Percentiles rank a stretch among this genome's conserved stretches.
Conservation (phyloP, 2,329 filamentous ascomycete species). For the Knufia petricola region DNA sequence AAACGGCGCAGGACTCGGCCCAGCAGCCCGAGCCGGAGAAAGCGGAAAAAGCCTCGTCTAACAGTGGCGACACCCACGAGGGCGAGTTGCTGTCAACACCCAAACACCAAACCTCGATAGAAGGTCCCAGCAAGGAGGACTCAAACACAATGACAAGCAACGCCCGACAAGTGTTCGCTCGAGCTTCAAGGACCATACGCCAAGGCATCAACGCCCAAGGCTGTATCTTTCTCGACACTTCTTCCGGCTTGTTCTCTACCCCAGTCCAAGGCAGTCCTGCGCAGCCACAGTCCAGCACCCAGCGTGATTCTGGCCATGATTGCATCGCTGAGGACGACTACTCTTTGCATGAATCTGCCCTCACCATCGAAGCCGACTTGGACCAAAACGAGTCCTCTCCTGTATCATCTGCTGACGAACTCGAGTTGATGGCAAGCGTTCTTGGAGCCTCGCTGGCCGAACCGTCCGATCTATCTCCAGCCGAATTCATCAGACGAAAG, state of each 20-base stretch:
- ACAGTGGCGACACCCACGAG: neutral
- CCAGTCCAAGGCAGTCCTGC: neutral
- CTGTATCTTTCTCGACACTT: slow-evolving; percentile 26
- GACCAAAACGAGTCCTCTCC: neutral
- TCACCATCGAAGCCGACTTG: neutral
- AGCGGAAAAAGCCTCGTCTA: neutral
- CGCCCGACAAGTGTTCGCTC: slow-evolving; percentile 29
- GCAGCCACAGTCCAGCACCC: slow-evolving; percentile 14
- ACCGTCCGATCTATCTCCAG: slow-evolving; percentile 7
- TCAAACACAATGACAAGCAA: neutral
- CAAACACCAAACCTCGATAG: neutral
- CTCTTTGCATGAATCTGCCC: neutral
- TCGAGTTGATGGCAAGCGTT: neutral
- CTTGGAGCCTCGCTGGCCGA: neutral
- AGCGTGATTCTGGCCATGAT: neutral
- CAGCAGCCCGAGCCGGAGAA: neutral
- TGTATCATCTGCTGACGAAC: neutral
- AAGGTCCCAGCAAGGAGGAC: neutral
- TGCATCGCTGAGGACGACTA: neutral
- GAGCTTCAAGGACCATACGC: slow-evolving; percentile 37
- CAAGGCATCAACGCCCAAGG: slow-evolving; percentile 36
- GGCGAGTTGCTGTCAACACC: neutral
- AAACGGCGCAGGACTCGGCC: neutral
- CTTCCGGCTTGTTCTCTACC: slow-evolving; percentile 1
- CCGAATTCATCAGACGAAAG: neutral